phyloP scores from a whole-genome alignment of 2,329 filamentous ascomycete species.

The Pestalotiopsis sp. region DNA sequence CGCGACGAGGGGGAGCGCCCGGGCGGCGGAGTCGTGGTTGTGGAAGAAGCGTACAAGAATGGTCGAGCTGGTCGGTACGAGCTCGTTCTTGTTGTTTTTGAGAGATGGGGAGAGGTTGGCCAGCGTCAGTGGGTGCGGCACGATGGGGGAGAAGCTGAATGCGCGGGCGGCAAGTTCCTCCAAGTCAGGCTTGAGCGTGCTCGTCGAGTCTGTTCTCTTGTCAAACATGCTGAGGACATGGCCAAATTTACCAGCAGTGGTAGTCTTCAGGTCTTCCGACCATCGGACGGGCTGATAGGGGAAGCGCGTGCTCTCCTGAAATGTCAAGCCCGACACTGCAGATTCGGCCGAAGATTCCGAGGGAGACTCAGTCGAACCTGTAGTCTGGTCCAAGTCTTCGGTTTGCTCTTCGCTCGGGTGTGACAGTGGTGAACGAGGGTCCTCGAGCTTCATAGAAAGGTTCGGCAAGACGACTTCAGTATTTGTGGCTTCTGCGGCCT shows the following conservation, averaged over 20 bases:
- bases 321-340: neutral
- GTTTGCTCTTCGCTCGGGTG: neutral
- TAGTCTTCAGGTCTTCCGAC: conserved; percentile 23
- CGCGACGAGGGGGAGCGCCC: conserved; percentile 24
- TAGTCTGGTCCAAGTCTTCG: neutral
- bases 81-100: conserved; percentile 16
- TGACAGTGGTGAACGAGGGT: neutral
- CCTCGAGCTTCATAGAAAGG: neutral
- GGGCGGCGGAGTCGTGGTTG: conserved; percentile 24
- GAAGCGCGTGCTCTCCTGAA: conserved; percentile 11
- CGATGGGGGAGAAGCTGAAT: conserved; percentile 43
- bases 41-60: conserved; percentile 53
- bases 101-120: conserved; percentile 31
- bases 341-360: neutral
- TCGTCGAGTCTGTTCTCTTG: neutral
- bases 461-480: neutral
- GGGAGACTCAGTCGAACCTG: no score
- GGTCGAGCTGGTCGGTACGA: conserved; percentile 28
- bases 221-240: conserved; percentile 42
- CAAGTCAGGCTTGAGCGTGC: neutral
- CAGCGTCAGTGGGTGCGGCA: conserved; percentile 51
- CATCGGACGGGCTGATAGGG: conserved; percentile 25
- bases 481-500: conserved; percentile 10
- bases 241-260: conserved; percentile 51
- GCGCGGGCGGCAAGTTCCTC: conserved; percentile 28